Conservation (phyloP, 345 rosid genomes). For the Hibiscus mutabilis region DNA sequence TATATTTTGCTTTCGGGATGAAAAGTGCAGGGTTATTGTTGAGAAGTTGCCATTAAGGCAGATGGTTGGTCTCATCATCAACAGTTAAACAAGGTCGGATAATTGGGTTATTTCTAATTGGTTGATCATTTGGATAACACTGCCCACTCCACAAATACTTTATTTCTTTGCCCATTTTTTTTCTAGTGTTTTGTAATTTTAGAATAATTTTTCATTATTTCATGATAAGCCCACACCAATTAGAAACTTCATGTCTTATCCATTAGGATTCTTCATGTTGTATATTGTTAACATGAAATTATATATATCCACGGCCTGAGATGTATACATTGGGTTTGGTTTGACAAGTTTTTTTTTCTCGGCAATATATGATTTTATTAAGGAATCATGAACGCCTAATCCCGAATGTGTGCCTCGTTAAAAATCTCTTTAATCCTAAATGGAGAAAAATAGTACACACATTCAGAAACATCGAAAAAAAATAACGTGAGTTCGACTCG, state of each 20-base stretch:
- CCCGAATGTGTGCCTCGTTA: too few species aligned
- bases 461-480: too few species aligned
- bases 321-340: too few species aligned
- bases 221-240: not conserved
- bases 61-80: conserved; percentile 1
- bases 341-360: too few species aligned
- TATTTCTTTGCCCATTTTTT: too few species aligned
- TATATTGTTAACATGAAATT: not conserved
- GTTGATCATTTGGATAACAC: not conserved
- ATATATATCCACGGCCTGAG: too few species aligned
- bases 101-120: not conserved
- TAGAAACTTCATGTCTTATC: not conserved
- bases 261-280: not conserved
- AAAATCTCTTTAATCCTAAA: too few species aligned
- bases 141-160: not conserved
- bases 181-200: not conserved
- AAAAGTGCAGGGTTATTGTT: not conserved
- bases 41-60: not conserved
- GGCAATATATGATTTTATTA: too few species aligned
- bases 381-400: too few species aligned
- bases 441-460: too few species aligned
- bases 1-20: not conserved
- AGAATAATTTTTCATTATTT: not conserved
- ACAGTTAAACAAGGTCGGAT: not conserved
- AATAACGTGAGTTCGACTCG: too few species aligned